Base-by-base conservation (phyloP, 106 monocot genomes). In the Phalaenopsis aphrodite region DNA sequence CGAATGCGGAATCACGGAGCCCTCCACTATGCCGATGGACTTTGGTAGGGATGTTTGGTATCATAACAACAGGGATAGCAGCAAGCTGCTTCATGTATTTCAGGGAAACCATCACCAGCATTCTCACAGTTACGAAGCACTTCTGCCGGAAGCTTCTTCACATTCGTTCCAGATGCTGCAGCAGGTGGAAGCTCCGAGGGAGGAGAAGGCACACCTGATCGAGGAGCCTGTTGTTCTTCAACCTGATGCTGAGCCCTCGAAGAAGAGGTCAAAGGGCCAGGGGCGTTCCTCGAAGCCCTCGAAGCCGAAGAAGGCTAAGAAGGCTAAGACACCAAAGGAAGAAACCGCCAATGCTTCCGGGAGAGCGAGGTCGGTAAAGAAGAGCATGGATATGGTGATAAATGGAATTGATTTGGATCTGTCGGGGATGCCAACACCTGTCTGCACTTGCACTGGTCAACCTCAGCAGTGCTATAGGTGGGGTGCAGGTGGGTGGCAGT, bases 241-340 rank as follows among this genome's bases (percentile, higher is more conserved):
- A 45, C 77, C 23, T 48, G 87, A 76, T 48, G 86, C 69, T 8
- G 23, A 75, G 5, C 75, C 88, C 71, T 69, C 52, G 36, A 92
- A 90, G 86, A 95, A 92, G 80, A 78, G 79, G 42, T 58, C 81
- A 6, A 75, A 82, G 76, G 75, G 43, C 4, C 84, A 85, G 79
- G 82, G 85, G 6, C 85, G 58, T 2, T 41, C 84, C 8, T 65
- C 23, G 9, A 95, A 93, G 69, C 1, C 73, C 42, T 85, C 86
- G 16, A 95, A 91, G 75, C 86, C 84, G 0, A 93, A 86, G 85
- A 95, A 88, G 75, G 82, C 85, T 5, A 95, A 87, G 77, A 95
- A 93, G 73, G 72, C 42, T 64, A 75, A 81, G 36, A 78, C 57
- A 30, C 78, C 82, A 46, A 81, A 48, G 41, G 85, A 77, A 56